Evolutionary conservation across 2,329 filamentous ascomycete genomes (phyloP).

Genomic region (Paraphaeosphaeria sporulosa): DNA sequence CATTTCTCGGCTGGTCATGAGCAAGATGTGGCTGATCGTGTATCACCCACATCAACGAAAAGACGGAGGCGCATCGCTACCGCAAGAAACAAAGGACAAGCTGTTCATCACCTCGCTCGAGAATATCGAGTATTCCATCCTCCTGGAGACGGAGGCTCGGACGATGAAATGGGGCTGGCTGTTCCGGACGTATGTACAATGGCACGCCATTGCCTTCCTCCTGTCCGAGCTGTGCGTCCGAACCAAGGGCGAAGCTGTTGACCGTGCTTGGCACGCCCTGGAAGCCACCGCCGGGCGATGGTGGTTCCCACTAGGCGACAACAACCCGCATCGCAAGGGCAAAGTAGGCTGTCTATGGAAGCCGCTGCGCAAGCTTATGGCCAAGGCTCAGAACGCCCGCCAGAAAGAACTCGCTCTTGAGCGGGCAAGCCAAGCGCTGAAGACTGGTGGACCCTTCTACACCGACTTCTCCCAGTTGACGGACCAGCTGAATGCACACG

Average conservation of each 20-base stretch:
- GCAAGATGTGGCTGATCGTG: constrained; percentile 79
- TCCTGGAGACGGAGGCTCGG: constrained; percentile 69
- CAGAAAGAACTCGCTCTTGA: constrained; percentile 58
- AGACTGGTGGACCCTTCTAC: constrained; percentile 27
- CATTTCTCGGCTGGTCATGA: constrained; percentile 74
- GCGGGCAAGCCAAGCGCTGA: constrained; percentile 38
- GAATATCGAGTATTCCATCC: constrained; percentile 73
- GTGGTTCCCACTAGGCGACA: constrained; percentile 47
- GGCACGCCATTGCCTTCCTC: constrained; percentile 69
- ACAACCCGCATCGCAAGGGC: constrained; percentile 33
- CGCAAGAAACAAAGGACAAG: constrained; percentile 70
- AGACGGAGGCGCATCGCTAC: constrained; percentile 62
- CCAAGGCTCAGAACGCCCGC: constrained; percentile 63
- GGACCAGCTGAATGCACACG: constrained; percentile 19
- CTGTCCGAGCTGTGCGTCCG: constrained; percentile 67
- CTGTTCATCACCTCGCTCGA: constrained; percentile 77
- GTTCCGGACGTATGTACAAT: constrained; percentile 70
- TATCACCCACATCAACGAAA: constrained; percentile 76
- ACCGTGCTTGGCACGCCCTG: constrained; percentile 67
- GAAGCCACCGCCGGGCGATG: constrained; percentile 55
- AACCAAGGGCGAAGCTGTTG: constrained; percentile 63
- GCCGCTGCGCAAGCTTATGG: constrained; percentile 67
- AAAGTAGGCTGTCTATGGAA: constrained; percentile 67
- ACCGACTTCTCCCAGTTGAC: constrained; percentile 20
- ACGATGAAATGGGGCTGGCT: constrained; percentile 72